phyloP scores from a whole-genome alignment of 352 stramenopile genomes.

The Pythium dissotocum region DNA sequence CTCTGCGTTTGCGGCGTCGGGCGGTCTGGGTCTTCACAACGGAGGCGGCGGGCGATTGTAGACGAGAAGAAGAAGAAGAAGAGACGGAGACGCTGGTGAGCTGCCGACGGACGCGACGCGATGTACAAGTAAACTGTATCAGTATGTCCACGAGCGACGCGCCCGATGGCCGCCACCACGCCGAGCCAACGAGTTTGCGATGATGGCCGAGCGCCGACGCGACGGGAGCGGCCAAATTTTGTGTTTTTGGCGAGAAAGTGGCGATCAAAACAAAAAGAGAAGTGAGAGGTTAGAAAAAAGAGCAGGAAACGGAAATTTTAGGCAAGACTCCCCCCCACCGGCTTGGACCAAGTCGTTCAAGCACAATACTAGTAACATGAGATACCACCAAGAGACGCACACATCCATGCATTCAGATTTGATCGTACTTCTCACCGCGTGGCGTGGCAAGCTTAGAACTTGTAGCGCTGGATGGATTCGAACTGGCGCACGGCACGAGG shows the following conservation, averaged over 20 bases:
- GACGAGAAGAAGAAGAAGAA: background rate
- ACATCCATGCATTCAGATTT: background rate
- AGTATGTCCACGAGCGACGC: conserved; percentile 45
- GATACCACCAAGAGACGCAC: background rate
- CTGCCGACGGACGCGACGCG: conserved; percentile 20
- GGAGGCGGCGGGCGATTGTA: conserved; percentile 17
- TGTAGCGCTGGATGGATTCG: conserved; percentile 66
- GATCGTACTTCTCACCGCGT: too few species aligned
- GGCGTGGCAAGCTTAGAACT: conserved; percentile 9
- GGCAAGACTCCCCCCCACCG: background rate
- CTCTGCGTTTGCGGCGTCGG: conserved; percentile 11
- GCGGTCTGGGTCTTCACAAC: conserved; percentile 14
- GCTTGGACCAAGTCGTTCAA: background rate
- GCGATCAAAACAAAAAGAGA: background rate
- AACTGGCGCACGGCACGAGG: conserved; percentile 55
- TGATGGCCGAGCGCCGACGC: background rate
- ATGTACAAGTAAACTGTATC: conserved; percentile 69
- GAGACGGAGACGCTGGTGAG: background rate
- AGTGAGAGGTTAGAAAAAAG: conserved; percentile 5
- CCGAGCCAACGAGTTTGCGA: background rate
- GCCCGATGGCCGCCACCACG: background rate
- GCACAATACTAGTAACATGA: background rate
- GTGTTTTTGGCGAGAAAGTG: conserved; percentile 2
- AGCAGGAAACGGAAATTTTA: conserved; percentile 11
- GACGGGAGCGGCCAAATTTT: background rate